phyloP scores from a whole-genome alignment of 805 yeast species.

The Myxozyma vanderwaltii region DNA sequence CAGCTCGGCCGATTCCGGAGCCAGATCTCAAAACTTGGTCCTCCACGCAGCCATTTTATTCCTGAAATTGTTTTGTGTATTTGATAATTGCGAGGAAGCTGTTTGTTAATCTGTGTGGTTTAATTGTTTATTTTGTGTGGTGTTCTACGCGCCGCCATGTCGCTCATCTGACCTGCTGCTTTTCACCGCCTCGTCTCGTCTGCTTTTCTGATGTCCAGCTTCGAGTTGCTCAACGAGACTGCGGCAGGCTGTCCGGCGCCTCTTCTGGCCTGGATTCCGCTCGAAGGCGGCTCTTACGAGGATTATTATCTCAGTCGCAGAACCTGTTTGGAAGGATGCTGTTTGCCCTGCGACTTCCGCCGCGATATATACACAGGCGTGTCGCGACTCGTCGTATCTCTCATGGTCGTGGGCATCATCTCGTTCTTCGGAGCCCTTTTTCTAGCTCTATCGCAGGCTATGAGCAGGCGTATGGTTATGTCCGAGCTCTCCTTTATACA shows the following conservation, averaged over 20 bases:
- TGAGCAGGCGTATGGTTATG: constrained; percentile 27
- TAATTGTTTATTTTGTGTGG: no score
- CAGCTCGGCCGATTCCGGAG: neutral
- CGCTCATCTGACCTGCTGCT: neutral
- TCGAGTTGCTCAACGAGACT: constrained; percentile 20
- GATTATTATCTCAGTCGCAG: constrained; percentile 4
- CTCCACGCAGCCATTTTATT: no score
- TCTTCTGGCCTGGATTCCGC: constrained; percentile 16
- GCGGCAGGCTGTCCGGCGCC: constrained; percentile 25
- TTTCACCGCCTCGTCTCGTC: neutral
- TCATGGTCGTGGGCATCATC: constrained; percentile 22
- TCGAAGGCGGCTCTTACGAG: neutral
- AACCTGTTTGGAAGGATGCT: constrained; percentile 24
- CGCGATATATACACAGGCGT: neutral
- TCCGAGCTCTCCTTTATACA: constrained; percentile 26
- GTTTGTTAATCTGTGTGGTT: no score
- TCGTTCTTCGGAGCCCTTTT: constrained; percentile 21
- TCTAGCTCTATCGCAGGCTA: constrained; percentile 23
- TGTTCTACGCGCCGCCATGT: no score
- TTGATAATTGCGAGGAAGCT: no score
- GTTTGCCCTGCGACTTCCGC: constrained; percentile 27
- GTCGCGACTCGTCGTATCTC: constrained; percentile 2
- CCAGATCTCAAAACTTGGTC: no score
- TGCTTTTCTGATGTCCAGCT: neutral
- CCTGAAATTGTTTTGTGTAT: no score